These are phyloP conservation scores for Boletus rex-veris DNA, from an alignment of 768 basidiomycete species.

Conservation along the genomic window DNA sequence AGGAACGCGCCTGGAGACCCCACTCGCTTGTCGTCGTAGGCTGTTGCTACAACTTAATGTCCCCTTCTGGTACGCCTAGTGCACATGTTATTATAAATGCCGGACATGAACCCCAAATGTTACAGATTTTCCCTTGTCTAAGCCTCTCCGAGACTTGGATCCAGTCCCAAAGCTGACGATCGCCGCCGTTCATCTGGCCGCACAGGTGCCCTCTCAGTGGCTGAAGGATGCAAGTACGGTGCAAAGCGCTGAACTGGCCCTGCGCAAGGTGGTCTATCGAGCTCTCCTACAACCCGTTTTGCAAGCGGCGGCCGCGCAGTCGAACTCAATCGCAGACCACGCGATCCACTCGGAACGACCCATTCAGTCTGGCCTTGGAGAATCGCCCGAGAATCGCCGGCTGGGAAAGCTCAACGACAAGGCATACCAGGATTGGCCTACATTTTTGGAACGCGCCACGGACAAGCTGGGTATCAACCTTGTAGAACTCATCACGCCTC, in stretches of 20 bases:
- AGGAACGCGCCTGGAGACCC: slow-evolving; percentile 42
- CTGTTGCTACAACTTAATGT: slow-evolving; percentile 77
- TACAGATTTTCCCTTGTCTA: slow-evolving; percentile 57
- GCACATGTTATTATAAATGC: not conserved
- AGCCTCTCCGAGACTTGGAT: slow-evolving; percentile 15
- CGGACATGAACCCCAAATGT: slow-evolving; percentile 2
- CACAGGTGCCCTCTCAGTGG: slow-evolving; percentile 70
- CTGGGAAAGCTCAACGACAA: slow-evolving; percentile 51
- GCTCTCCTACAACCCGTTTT: slow-evolving; percentile 49
- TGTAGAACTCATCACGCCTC: slow-evolving; percentile 2
- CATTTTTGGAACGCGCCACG: slow-evolving; percentile 40
- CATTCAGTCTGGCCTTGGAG: slow-evolving; percentile 32
- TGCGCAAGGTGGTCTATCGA: slow-evolving; percentile 70
- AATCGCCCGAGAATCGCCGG: slow-evolving; percentile 40
- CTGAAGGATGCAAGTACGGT: slow-evolving; percentile 32
- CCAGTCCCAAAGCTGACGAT: slow-evolving; percentile 30
- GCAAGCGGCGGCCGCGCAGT: slow-evolving; percentile 8
- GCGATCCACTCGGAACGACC: not conserved
- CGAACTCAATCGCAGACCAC: not conserved
- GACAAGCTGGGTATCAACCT: slow-evolving; percentile 26
- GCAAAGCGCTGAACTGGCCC: slow-evolving; percentile 44
- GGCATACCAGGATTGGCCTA: slow-evolving; percentile 48
- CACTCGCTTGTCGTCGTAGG: slow-evolving; percentile 61
- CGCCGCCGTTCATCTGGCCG: slow-evolving; percentile 60
- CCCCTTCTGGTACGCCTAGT: slow-evolving; percentile 39